Base-by-base conservation (phyloP, 108 stramenopile species). In the Hondaea fermentalgiana region DNA sequence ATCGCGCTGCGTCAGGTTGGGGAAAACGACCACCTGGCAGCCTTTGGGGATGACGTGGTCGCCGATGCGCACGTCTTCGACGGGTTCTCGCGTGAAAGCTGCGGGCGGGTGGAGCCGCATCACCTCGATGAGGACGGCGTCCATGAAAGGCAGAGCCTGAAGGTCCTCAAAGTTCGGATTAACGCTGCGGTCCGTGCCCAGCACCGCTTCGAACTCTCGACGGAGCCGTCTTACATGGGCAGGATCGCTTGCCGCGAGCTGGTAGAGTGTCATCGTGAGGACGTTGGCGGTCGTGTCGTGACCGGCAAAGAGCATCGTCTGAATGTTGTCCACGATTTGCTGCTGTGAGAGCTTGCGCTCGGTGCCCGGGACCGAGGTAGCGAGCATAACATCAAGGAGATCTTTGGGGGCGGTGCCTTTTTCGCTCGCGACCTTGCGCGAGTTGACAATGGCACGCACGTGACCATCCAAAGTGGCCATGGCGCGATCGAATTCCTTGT, bases 221-320 rank as follows among this genome's bases (percentile, higher is more conserved):
- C 64, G 64, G 42, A 69, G 8, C 25, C 64, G 64, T 12, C 10
- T 23, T 8, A 69, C 64, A 17, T 16, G 8, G 35, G 64, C 6
- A 28, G 25, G 64, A 69, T 69, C 64, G 8, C 8, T 17, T 2
- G 25, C 17, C 8, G 64, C 64, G 8, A 69, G 64, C 64, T 69
- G 76, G 76, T 83, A 83, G 10, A 83, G 76, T 12, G 51, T 47
- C 76, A 47, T 53, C 43, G 76, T 83, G 19, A 53, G 45, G 10
- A 23, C 23, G 51, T 53, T 83, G n/a, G 76, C 76, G 10, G 76
- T 83, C 6, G 76, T 83, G 51, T 83, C 76, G 51, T 83, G 76
- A 8, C 76, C 76, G 49, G 76, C 76, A 53, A 83, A 83, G 51
- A 83, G 76, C 76, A 83, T 53, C 51, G 76, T 83, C 4, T 83